phyloP scores from a whole-genome alignment of 176 grass and related monocot genomes.

The Aegilops bicornis region DNA sequence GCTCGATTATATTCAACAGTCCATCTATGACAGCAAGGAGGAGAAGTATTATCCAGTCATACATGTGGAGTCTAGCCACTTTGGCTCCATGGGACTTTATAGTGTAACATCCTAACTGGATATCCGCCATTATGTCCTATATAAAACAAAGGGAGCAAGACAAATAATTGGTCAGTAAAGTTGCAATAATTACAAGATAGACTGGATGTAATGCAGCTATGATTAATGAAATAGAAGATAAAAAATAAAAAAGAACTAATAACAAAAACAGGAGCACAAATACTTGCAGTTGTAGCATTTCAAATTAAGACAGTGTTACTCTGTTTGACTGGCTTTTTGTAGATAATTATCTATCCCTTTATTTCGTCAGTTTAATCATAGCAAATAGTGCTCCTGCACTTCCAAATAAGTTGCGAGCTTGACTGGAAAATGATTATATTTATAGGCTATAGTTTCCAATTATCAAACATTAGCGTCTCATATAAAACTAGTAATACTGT shows the following conservation, averaged over 20 bases:
- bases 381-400: neutral
- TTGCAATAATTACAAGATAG: neutral
- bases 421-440: neutral
- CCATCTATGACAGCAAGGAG: conserved; percentile 66
- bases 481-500: neutral
- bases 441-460: neutral
- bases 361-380: neutral
- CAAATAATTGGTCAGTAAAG: conserved; percentile 15
- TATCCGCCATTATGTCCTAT: conserved; percentile 63
- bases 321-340: neutral
- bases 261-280: neutral
- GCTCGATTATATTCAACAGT: conserved; percentile 69
- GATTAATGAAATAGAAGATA: neutral
- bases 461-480: neutral
- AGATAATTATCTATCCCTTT: neutral
- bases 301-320: neutral
- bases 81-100: conserved; percentile 68
- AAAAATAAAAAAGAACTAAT: neutral
- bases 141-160: conserved; percentile 19
- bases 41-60: conserved; percentile 84
- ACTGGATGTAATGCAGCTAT: neutral
- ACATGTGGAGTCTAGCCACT: conserved; percentile 71
- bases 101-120: conserved; percentile 61
- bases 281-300: conserved; percentile 18
- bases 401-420: neutral